These are phyloP conservation scores for Lichtheimia hyalospora DNA, from an alignment of 371 early-diverging fungal genomes.

Conservation along the genomic window DNA sequence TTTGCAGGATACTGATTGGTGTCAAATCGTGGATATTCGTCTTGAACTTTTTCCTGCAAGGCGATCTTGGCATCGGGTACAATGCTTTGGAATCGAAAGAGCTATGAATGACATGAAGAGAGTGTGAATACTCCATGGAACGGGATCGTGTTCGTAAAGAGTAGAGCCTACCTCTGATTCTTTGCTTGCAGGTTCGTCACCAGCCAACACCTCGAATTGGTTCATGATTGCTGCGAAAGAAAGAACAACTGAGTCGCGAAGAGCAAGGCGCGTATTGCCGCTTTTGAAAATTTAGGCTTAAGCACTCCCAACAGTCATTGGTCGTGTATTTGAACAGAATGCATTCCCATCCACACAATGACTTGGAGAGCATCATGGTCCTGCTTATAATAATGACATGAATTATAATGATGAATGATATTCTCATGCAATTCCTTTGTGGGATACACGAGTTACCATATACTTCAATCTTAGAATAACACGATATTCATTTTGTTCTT, in stretches of 20 bases:
- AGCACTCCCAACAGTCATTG: too few relatives aligned
- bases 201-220: conserved; percentile 8
- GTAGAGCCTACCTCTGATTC: conserved; percentile 6
- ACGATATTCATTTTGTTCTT: too few relatives aligned
- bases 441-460: too few relatives aligned
- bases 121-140: not conserved
- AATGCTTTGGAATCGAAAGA: conserved; percentile 35
- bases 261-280: too few relatives aligned
- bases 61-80: conserved; percentile 44
- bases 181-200: conserved; percentile 4
- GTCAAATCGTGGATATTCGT: conserved; percentile 20
- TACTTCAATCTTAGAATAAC: too few relatives aligned
- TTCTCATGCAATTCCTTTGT: too few relatives aligned
- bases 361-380: too few relatives aligned
- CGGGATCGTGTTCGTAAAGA: not conserved
- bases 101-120: conserved; percentile 14
- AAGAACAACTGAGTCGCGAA: not conserved
- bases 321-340: too few relatives aligned
- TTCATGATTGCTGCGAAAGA: conserved; percentile 1
- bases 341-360: too few relatives aligned
- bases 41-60: conserved; percentile 20
- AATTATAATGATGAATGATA: too few relatives aligned
- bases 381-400: too few relatives aligned
- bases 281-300: too few relatives aligned
- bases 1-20: conserved; percentile 23